phyloP scores from a whole-genome alignment of 306 rosid species.

The Alnus rubra region DNA sequence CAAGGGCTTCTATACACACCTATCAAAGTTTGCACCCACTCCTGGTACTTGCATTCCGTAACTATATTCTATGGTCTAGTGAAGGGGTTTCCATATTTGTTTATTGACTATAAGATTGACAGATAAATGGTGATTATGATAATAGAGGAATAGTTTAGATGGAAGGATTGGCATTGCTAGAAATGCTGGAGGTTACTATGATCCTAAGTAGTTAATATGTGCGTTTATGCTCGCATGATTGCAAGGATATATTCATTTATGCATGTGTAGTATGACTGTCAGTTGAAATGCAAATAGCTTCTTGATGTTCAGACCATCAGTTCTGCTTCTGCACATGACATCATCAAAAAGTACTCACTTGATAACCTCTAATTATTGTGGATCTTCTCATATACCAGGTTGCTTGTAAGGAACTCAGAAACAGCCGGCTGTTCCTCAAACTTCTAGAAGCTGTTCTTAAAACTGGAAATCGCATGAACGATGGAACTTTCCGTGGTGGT shows the following conservation, averaged over 20 bases:
- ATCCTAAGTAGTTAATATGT: not conserved
- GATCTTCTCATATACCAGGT: slow-evolving; percentile 48
- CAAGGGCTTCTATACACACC: not conserved
- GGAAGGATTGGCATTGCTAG: not conserved
- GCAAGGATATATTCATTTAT: not conserved
- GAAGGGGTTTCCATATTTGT: not conserved
- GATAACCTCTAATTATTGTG: slow-evolving; percentile 20
- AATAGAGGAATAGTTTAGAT: not conserved
- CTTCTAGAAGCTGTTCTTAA: slow-evolving; percentile 99
- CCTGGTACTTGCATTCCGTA: not conserved
- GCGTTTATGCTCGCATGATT: not conserved
- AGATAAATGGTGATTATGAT: not conserved
- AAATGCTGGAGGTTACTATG: not conserved
- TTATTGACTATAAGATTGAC: not conserved
- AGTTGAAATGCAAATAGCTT: not conserved
- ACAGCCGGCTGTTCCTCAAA: slow-evolving; percentile 87
- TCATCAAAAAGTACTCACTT: not conserved
- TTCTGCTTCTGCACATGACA: not conserved
- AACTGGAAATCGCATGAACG: slow-evolving; percentile 97
- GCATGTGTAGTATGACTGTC: not conserved
- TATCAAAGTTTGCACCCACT: not conserved
- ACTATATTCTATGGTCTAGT: not conserved
- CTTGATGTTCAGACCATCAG: not conserved
- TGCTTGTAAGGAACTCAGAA: slow-evolving; percentile 80
- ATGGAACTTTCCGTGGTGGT: slow-evolving; percentile 92